Conservation (phyloP, 2,329 filamentous ascomycete species). For the Pestalotiopsis sp. region DNA sequence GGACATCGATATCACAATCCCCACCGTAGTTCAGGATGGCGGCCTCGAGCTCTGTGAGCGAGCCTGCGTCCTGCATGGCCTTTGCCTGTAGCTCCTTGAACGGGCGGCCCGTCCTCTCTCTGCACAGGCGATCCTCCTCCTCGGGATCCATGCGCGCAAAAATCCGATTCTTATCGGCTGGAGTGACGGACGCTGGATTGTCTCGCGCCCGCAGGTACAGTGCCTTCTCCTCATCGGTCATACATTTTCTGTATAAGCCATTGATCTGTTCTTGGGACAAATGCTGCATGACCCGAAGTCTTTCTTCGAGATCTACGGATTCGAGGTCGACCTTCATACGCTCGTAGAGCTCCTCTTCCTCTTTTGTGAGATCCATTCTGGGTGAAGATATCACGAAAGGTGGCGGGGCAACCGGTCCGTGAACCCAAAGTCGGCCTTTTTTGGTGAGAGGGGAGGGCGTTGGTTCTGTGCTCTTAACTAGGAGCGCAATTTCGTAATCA, state of each 20-base stretch:
- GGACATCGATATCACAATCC: background rate
- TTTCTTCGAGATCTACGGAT: background rate
- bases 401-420: no score
- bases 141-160: background rate
- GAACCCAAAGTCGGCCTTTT: no score
- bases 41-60: background rate
- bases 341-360: background rate
- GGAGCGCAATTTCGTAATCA: no score
- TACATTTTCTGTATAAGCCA: background rate
- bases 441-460: no score
- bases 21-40: background rate
- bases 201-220: background rate
- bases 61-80: background rate
- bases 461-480: no score
- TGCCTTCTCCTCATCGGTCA: background rate
- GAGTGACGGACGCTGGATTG: background rate
- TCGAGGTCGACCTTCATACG: background rate
- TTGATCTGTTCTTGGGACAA: background rate
- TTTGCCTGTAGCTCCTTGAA: background rate
- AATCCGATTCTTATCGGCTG: background rate
- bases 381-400: background rate
- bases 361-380: background rate
- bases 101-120: background rate
- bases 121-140: background rate
- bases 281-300: background rate